Conservation (phyloP, 169 alveolate genomes). For the Cyclospora cayetanensis region DNA sequence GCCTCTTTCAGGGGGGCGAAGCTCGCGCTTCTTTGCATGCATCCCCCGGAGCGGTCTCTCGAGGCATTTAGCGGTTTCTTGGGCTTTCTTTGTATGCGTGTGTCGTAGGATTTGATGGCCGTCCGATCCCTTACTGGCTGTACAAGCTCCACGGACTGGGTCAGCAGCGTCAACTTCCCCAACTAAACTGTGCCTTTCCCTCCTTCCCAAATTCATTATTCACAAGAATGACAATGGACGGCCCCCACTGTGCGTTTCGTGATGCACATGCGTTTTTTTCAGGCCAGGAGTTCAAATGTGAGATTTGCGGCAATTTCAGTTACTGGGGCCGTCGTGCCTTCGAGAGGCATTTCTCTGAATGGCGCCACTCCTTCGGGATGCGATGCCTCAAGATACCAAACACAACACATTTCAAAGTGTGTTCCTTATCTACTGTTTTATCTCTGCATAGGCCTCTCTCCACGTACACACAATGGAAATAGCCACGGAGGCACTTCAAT, state of each 20-base stretch:
- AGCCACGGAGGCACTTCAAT: too few relatives aligned
- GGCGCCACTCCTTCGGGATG: constrained; percentile 99
- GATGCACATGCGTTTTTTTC: too few relatives aligned
- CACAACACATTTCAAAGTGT: constrained; percentile 97
- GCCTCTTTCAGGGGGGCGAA: background rate
- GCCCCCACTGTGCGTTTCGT: too few relatives aligned
- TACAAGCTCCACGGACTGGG: constrained; percentile 99
- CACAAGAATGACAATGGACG: too few relatives aligned
- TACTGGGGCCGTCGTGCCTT: constrained; percentile 99
- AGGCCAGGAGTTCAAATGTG: constrained; percentile 97
- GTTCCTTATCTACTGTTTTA: background rate
- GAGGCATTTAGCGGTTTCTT: background rate
- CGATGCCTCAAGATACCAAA: constrained; percentile 99
- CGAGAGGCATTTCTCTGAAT: constrained; percentile 98
- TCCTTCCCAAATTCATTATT: too few relatives aligned
- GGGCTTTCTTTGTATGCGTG: background rate
- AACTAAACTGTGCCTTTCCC: too few relatives aligned
- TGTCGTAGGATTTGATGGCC: constrained; percentile 96
- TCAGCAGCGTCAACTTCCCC: too few relatives aligned
- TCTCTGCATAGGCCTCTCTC: background rate
- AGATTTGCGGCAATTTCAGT: constrained; percentile 98
- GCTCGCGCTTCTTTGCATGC: background rate
- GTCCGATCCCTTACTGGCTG: constrained; percentile 99
- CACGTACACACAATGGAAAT: too few relatives aligned
- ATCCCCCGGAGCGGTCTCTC: background rate